Evolutionary conservation across 768 basidiomycete genomes (phyloP).

Genomic region (Coprinellus aureogranulatus): DNA sequence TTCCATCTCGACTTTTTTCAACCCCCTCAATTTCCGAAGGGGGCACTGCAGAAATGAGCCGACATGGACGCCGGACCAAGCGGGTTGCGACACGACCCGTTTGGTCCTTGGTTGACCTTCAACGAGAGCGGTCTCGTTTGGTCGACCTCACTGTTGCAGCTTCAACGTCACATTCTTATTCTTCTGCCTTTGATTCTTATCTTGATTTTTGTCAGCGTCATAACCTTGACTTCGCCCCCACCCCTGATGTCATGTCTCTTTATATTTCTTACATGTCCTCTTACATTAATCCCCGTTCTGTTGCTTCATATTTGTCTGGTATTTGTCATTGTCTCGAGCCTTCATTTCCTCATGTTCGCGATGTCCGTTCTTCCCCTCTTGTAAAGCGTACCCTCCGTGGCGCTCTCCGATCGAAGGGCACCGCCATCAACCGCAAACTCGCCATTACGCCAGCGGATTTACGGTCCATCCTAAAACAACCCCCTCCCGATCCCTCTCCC

Average conservation of each 20-base stretch:
- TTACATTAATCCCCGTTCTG: conserved; percentile 34
- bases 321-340: conserved; percentile 36
- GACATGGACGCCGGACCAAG: conserved; percentile 13
- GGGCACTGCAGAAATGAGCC: conserved; percentile 23
- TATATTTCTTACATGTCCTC: conserved; percentile 34
- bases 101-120: conserved; percentile 34
- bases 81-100: conserved; percentile 27
- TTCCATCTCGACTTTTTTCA: background rate
- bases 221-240: conserved; percentile 26
- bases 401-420: conserved; percentile 19
- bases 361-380: conserved; percentile 16
- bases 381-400: conserved; percentile 30
- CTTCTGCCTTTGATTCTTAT: conserved; percentile 33
- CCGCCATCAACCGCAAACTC: conserved; percentile 22
- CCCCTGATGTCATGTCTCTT: conserved; percentile 32
- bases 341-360: conserved; percentile 29
- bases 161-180: conserved; percentile 20
- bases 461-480: background rate
- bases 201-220: conserved; percentile 28
- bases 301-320: conserved; percentile 38
- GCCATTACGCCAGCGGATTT: conserved; percentile 23
- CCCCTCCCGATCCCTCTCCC: conserved; percentile 20
- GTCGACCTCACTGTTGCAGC: conserved; percentile 22
- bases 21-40: conserved; percentile 20
- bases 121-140: conserved; percentile 23